These are phyloP conservation scores for Sclerotinia nivalis DNA, from an alignment of 2,329 filamentous ascomycete species.

Conservation along the genomic window DNA sequence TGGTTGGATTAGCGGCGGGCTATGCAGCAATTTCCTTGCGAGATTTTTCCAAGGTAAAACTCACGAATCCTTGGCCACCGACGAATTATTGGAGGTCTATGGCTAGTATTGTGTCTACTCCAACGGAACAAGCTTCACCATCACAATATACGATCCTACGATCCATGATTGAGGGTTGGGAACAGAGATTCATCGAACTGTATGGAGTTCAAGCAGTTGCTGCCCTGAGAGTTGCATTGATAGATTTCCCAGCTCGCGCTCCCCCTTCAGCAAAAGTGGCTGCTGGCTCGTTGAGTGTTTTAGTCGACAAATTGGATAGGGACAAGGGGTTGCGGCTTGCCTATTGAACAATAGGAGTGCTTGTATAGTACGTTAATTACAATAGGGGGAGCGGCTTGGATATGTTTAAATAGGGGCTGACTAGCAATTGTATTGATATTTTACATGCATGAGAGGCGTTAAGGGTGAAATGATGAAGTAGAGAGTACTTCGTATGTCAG, in stretches of 20 bases:
- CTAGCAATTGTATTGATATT: not conserved
- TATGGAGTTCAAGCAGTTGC: slow-evolving; percentile 78
- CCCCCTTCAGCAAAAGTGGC: slow-evolving; percentile 11
- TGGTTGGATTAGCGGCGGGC: slow-evolving; percentile 80
- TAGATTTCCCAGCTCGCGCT: slow-evolving; percentile 65
- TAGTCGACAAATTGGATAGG: slow-evolving; percentile 25
- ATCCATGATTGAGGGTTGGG: slow-evolving; percentile 70
- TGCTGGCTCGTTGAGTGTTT: slow-evolving; percentile 18
- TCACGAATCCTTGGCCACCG: slow-evolving; percentile 74
- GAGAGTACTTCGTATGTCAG: not conserved
- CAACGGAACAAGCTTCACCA: slow-evolving; percentile 64
- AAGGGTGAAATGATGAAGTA: not conserved
- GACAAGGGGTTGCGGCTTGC: slow-evolving; percentile 22
- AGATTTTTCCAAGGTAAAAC: slow-evolving; percentile 69
- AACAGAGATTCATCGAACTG: slow-evolving; percentile 73
- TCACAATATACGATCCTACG: slow-evolving; percentile 72
- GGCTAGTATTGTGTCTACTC: slow-evolving; percentile 74
- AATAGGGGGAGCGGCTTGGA: slow-evolving; percentile 4
- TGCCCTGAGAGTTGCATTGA: slow-evolving; percentile 66
- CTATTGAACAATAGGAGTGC: not conserved
- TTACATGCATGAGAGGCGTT: not conserved
- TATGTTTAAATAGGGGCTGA: not conserved
- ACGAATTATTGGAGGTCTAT: slow-evolving; percentile 81
- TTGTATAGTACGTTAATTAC: slow-evolving; percentile 9
- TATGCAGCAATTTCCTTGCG: slow-evolving; percentile 81